Conservation (phyloP, 2,329 filamentous ascomycete genomes). For the Pseudogymnoascus sp. region DNA sequence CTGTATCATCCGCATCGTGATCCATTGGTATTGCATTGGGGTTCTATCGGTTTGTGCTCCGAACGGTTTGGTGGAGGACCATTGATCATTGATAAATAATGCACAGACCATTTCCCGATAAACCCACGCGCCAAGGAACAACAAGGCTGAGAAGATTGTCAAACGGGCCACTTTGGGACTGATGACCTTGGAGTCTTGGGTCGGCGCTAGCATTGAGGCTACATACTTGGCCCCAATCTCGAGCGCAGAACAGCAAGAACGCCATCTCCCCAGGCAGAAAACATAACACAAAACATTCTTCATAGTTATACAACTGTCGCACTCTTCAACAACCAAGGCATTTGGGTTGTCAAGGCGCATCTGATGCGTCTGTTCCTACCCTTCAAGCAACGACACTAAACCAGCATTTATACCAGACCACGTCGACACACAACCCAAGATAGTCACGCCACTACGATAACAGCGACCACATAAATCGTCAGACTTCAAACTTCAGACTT, state of each 20-base stretch:
- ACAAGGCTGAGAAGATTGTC: neutral
- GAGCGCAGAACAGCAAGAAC: neutral
- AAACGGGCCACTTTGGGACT: conserved; percentile 1
- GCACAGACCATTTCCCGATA: conserved; percentile 2
- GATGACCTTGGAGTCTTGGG: conserved; percentile 7
- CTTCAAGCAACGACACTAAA: neutral
- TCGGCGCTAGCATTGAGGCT: neutral
- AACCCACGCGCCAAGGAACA: neutral
- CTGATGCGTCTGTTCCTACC: neutral
- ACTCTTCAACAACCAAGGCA: neutral
- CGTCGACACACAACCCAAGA: neutral
- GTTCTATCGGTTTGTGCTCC: neutral
- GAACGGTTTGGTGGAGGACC: neutral
- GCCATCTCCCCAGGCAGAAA: neutral
- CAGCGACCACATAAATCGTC: neutral
- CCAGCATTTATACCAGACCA: neutral
- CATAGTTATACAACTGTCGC: neutral
- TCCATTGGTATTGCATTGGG: conserved; percentile 1
- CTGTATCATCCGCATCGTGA: conserved; percentile 24
- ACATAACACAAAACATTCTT: neutral
- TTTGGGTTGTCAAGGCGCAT: neutral
- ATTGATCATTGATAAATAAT: neutral
- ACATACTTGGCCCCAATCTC: conserved; percentile 7
- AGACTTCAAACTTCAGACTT: neutral
- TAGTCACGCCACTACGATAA: neutral